phyloP scores from a whole-genome alignment of 2,329 filamentous ascomycete genomes.

The Cladophialophora carrionii region DNA sequence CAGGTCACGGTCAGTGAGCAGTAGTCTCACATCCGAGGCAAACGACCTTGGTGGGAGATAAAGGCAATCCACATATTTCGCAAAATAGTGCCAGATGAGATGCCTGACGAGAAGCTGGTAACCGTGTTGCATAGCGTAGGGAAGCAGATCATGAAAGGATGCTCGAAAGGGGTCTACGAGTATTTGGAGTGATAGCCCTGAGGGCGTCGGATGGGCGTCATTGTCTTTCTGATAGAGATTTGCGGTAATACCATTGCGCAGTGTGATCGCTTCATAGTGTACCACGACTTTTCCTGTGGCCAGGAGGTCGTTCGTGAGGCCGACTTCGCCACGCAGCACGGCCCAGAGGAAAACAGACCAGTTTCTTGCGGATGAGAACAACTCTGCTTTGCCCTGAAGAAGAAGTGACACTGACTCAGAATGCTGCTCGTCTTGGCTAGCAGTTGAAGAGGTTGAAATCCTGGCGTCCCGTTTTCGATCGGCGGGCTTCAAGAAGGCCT shows the following conservation, averaged over 20 bases:
- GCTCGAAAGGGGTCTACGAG: not conserved
- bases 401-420: not conserved
- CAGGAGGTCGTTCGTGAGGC: not conserved
- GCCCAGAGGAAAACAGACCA: conserved; percentile 8
- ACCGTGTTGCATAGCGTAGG: not conserved
- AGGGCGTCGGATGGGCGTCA: not conserved
- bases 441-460: not conserved
- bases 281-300: conserved; percentile 9
- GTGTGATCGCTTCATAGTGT: not conserved
- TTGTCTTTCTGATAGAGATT: not conserved
- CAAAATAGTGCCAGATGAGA: not conserved
- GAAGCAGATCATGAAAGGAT: not conserved
- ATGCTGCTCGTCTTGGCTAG: no score
- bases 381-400: not conserved
- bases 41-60: not conserved
- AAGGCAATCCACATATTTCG: not conserved
- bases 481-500: not conserved
- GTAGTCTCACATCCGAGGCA: not conserved
- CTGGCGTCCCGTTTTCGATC: not conserved
- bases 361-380: not conserved
- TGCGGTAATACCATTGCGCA: not conserved
- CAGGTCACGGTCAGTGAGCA: not conserved
- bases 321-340: not conserved
- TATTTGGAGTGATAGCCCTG: not conserved
- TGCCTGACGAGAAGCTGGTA: conserved; percentile 5